Evolutionary conservation across 441 rosid genomes (phyloP).

Genomic region (Cnidoscolus chayamansa): DNA sequence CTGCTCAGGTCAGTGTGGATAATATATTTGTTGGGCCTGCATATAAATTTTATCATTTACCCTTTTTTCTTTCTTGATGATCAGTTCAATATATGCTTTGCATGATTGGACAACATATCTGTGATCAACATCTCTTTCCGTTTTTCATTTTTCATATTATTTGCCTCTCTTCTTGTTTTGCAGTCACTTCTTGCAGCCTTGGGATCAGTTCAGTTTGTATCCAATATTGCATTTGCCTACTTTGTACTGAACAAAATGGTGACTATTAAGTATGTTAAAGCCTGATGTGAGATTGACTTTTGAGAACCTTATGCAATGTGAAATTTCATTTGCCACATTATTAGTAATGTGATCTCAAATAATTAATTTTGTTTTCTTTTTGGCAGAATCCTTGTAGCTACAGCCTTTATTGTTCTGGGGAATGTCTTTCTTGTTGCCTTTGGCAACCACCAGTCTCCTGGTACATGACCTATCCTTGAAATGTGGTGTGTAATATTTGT

Average conservation of each 20-base stretch:
- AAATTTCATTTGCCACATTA: slow-evolving; percentile 9
- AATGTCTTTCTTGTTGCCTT: slow-evolving; percentile 90
- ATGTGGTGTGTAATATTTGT: background rate
- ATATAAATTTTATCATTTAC: background rate
- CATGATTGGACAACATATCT: background rate
- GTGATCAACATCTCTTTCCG: background rate
- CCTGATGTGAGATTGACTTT: slow-evolving; percentile 27
- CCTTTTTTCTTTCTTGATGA: background rate
- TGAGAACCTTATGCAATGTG: slow-evolving; percentile 1
- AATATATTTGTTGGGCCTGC: background rate
- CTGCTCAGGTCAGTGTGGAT: slow-evolving; percentile 81
- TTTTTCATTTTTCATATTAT: background rate
- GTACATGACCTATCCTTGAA: slow-evolving; percentile 37
- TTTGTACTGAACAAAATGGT: slow-evolving; percentile 86
- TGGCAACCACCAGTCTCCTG: slow-evolving; percentile 98
- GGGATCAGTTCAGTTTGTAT: slow-evolving; percentile 93
- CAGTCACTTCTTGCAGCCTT: slow-evolving; percentile 99
- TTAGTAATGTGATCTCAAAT: slow-evolving; percentile 22
- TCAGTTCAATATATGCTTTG: background rate
- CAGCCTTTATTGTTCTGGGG: slow-evolving; percentile 92
- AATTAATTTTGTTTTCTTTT: slow-evolving; percentile 13
- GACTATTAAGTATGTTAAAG: slow-evolving; percentile 76
- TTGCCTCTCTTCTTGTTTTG: slow-evolving; percentile 26
- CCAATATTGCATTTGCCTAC: slow-evolving; percentile 95
- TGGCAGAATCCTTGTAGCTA: slow-evolving; percentile 81